Evolutionary conservation across 106 monocot species (phyloP), one percentile per base, ranked within the genome.

Genomic region (Dioscorea zingiberensis): DNA sequence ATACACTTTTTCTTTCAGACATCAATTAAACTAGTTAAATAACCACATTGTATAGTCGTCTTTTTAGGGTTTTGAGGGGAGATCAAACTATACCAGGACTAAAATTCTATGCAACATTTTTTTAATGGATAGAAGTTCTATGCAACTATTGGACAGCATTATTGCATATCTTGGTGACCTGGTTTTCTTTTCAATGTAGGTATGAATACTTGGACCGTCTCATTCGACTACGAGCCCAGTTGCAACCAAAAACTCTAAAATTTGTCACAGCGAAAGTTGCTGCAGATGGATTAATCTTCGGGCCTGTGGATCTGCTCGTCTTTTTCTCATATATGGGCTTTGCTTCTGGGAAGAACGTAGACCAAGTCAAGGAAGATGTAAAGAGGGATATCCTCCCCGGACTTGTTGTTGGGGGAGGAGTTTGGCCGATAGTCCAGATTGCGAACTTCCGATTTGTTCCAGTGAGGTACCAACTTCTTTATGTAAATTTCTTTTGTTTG

Each of bases 301-400:
- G 97, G 8, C 97, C 97, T 5, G 49, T 86, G 30, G 97, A 97
- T 74, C 74, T 97, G 11, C 55, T 97, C 25, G 26, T 89, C 21
- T 97, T 91, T 65, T 92, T 97, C 81, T 92, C 97, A 2, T 97
- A 92, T 71, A 88, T 97, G 63, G 97, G 97, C 9, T 63, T 97
- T 17, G 81, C 88, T 11, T 75, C 79, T 3, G 97, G 97, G n/a
- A 85, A 83, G 65, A 86, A 69, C 49, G 26, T 77, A 7, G 69
- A 74, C 21, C 88, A 97, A 63, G 92, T 97, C 6, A 92, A 81
- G 74, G 83, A 86, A 63, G 88, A 97, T 66, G 97, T 97, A 25
- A 97, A 89, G 70, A 83, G 97, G 71, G 97, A 97, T 76, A 86
- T 97, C 47, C 74, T 88, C 25, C 97, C 97, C 3, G 92, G 88